Percentiles rank a stretch among this genome's conserved stretches.
Evolutionary conservation across 2,329 filamentous ascomycete genomes (phyloP).

Genomic region (Hymenoscyphus linearis): DNA sequence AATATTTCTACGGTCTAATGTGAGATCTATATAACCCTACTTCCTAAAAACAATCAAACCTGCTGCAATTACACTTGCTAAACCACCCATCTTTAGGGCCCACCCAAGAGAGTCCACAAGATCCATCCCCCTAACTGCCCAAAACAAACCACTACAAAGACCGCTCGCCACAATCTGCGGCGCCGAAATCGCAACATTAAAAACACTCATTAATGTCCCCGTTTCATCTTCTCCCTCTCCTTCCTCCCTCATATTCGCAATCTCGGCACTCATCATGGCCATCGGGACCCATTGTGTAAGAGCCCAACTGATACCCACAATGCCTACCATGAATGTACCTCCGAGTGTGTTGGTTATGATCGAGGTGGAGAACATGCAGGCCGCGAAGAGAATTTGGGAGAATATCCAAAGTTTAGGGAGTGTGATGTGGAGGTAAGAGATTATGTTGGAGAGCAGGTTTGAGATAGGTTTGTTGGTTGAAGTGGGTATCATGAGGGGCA

Average conservation of each 20-base stretch:
- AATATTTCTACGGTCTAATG: background rate
- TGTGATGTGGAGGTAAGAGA: background rate
- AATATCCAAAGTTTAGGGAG: constrained; percentile 17
- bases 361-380: constrained; percentile 20
- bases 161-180: constrained; percentile 16
- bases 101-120: constrained; percentile 5
- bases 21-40: background rate
- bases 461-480: background rate
- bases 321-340: constrained; percentile 16
- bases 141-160: constrained; percentile 11
- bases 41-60: constrained; percentile 3
- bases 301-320: constrained; percentile 28
- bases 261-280: constrained; percentile 28
- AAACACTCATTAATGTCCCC: constrained; percentile 14
- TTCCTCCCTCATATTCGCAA: constrained; percentile 10
- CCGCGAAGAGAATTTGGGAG: constrained; percentile 19
- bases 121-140: constrained; percentile 5
- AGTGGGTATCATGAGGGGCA: background rate
- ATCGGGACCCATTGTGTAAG: constrained; percentile 31
- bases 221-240: constrained; percentile 4
- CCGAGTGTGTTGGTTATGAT: constrained; percentile 13
- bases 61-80: constrained; percentile 6
- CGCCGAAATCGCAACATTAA: constrained; percentile 15
- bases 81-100: constrained; percentile 10
- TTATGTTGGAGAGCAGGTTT: background rate